These are phyloP conservation scores for Clathrus columnatus DNA, from an alignment of 768 basidiomycete species.

Conservation along the genomic window DNA sequence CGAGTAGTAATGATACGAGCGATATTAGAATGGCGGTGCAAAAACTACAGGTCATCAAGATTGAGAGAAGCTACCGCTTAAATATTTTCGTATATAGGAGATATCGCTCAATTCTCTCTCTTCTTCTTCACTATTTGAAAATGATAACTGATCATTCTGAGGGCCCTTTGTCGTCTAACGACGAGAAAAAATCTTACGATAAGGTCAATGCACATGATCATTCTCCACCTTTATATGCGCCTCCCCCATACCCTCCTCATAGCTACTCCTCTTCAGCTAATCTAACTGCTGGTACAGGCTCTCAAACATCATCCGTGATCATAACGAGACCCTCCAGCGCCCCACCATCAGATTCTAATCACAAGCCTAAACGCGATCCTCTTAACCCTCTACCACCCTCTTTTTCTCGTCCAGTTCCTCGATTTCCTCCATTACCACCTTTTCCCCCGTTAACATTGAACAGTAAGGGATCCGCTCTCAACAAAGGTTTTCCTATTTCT, in stretches of 20 bases:
- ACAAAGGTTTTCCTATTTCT: conserved; percentile 34
- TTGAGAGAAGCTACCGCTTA: no score
- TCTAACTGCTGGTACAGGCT: not conserved
- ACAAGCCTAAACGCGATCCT: not conserved
- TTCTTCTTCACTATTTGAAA: no score
- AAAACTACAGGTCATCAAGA: no score
- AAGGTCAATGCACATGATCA: no score
- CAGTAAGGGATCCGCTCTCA: conserved; percentile 25
- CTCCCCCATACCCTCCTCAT: not conserved
- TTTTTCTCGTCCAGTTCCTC: conserved; percentile 4
- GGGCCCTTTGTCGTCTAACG: no score
- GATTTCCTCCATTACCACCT: not conserved
- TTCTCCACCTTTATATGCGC: not conserved
- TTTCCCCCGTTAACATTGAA: conserved; percentile 28
- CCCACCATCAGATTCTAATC: not conserved
- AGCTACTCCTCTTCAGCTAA: not conserved
- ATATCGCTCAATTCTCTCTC: no score
- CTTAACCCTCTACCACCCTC: conserved; percentile 5
- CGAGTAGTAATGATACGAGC: no score
- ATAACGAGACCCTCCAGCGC: no score
- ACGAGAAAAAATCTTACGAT: no score
- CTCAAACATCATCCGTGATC: not conserved
- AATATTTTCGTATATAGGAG: no score
- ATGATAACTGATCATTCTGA: no score
- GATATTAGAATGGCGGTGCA: no score